Evolutionary conservation across 306 rosid genomes (phyloP), one percentile per base, ranked within the genome.

Genomic region (Mimosa pudica): DNA sequence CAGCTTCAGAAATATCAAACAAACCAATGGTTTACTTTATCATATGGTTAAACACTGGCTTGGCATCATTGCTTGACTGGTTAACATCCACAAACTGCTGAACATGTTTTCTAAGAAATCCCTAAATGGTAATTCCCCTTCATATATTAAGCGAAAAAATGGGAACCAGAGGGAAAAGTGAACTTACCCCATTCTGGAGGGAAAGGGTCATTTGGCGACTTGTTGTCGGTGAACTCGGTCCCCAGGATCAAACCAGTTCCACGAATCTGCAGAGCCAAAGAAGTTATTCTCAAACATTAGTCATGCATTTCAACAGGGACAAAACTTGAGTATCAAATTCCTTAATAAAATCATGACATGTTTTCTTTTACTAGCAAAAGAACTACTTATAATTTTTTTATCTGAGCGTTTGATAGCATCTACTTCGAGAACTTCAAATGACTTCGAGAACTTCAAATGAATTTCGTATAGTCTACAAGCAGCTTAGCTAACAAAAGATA

Each of bases 131-230:
- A 66, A 66, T 66, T 66, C 48, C 41, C 32, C 35, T 44, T 17
- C 30, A 45, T 42, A 68, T 68, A 6, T 45, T 46, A 46, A 14
- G 35, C 16, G 17, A 47, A 47, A 65, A 58, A 12, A 67, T 20
- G 32, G 24, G 10, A 77, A 49, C 17, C 51, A 73, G 79, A 66
- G 41, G 62, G 54, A 77, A 71, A 54, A 73, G 46, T 69, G 74
- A 76, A 86, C 94, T 87, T 89, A 77, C 99, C 96, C 98, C 98
- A 95, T 88, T 88, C 96, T 67, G 97, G 76, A 84, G 99, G 99
- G 80, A 95, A 95, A 14, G 82, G 89, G 86, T 87, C 90, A 77
- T 90, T 89, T 4, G 99, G 99, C 52, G 99, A 95, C 79, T 91
- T 95, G 52, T 95, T 95, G 84, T 95, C 91, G 1, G 90, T 5